Percentiles rank a stretch among this genome's conserved stretches.
Conservation (phyloP, 2,329 filamentous ascomycete species). For the Thelonectria olida region DNA sequence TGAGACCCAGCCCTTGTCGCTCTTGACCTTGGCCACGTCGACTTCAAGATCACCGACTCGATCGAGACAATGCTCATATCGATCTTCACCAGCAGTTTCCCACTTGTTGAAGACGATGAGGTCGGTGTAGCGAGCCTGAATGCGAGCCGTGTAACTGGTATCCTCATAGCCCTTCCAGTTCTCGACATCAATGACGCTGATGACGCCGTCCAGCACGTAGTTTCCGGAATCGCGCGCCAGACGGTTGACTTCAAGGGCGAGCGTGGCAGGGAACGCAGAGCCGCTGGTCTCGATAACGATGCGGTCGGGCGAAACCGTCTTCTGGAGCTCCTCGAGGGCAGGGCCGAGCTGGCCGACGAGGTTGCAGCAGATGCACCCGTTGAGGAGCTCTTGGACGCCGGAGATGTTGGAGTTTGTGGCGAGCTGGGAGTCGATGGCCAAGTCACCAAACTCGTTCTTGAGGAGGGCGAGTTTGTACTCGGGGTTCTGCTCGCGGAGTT, state of each 20-base stretch:
- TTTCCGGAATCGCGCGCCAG: slow-evolving; percentile 72
- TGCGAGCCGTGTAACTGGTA: slow-evolving; percentile 85
- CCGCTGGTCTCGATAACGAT: slow-evolving; percentile 96
- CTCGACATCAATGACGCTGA: slow-evolving; percentile 92
- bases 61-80: slow-evolving; percentile 82
- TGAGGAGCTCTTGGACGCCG: slow-evolving; percentile 90
- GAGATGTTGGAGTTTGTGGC: slow-evolving; percentile 84
- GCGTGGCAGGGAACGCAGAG: slow-evolving; percentile 85
- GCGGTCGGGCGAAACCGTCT: slow-evolving; percentile 71
- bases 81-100: slow-evolving; percentile 78
- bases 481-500: slow-evolving; percentile 78
- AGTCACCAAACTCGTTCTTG: slow-evolving; percentile 97
- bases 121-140: slow-evolving; percentile 91
- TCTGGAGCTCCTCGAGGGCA: slow-evolving; percentile 78
- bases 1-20: slow-evolving; percentile 79
- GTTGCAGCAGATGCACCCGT: slow-evolving; percentile 99
- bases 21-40: slow-evolving; percentile 86
- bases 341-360: slow-evolving; percentile 89
- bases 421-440: slow-evolving; percentile 92
- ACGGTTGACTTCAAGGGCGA: slow-evolving; percentile 90
- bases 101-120: slow-evolving; percentile 94
- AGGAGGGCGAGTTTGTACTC: slow-evolving; percentile 89
- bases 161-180: slow-evolving; percentile 96
- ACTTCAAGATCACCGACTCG: slow-evolving; percentile 83
- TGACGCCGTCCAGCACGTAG: slow-evolving; percentile 85